Evolutionary conservation across 1,139 yeast species (phyloP).

Genomic region (Magnusiomyces suaveolens): DNA sequence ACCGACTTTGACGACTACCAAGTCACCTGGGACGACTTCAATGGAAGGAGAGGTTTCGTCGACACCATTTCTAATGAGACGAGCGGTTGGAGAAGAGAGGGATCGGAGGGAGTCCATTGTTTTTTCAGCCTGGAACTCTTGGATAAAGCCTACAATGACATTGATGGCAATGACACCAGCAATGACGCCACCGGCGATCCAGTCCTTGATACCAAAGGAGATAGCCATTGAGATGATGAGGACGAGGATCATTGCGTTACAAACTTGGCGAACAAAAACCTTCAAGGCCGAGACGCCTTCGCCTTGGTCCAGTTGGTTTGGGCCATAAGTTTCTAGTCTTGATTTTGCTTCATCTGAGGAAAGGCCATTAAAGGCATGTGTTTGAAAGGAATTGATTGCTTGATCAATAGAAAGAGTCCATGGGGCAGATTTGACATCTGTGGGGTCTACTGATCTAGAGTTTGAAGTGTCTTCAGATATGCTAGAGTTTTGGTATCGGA

Average conservation of each 20-base stretch:
- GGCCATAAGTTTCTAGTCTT: constrained; percentile 40
- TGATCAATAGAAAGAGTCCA: constrained; percentile 21
- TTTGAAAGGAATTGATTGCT: constrained; percentile 26
- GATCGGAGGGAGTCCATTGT: constrained; percentile 70
- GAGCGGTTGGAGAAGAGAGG: constrained; percentile 64
- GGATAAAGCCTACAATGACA: constrained; percentile 59
- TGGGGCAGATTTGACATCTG: constrained; percentile 13
- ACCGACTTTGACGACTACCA: constrained; percentile 57
- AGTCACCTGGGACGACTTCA: constrained; percentile 72
- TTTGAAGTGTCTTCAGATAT: not conserved
- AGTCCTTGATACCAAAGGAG: constrained; percentile 64
- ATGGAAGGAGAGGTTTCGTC: constrained; percentile 53
- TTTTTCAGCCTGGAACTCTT: constrained; percentile 65
- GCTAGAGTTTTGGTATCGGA: not conserved
- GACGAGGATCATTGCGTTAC: constrained; percentile 75
- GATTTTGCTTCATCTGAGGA: constrained; percentile 32
- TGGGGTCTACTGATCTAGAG: not conserved
- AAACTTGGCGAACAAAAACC: constrained; percentile 59
- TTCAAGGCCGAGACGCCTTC: constrained; percentile 46
- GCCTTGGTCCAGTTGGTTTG: constrained; percentile 54
- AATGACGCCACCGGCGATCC: constrained; percentile 80
- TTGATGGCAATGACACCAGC: constrained; percentile 60
- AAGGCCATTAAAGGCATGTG: constrained; percentile 44
- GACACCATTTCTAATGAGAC: constrained; percentile 55
- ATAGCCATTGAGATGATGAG: constrained; percentile 65